phyloP scores from a whole-genome alignment of 1,139 yeast species.

The Yamadazyma triangularis region DNA sequence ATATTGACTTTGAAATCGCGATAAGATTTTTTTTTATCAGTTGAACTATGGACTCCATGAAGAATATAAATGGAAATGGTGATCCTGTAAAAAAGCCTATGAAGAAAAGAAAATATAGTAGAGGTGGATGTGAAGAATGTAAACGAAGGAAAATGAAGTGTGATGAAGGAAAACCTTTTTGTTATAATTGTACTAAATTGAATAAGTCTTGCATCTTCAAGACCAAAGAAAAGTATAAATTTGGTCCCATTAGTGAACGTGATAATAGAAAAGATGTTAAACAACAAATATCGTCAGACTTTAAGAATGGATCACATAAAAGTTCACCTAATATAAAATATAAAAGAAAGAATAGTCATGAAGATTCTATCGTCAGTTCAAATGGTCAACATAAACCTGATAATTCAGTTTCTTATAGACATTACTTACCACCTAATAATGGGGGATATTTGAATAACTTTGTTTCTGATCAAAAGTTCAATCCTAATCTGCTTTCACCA shows the following conservation, averaged over 20 bases:
- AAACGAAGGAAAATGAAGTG: conserved; percentile 58
- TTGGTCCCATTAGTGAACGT: conserved; percentile 10
- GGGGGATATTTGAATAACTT: conserved; percentile 11
- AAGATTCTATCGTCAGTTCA: background rate
- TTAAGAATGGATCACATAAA: background rate
- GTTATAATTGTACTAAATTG: conserved; percentile 43
- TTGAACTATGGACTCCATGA: no score
- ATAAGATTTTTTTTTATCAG: no score
- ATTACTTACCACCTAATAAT: conserved; percentile 9
- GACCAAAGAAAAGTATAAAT: conserved; percentile 25
- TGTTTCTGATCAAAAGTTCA: conserved; percentile 3
- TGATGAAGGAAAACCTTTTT: conserved; percentile 26
- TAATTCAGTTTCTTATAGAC: conserved; percentile 6
- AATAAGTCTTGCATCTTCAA: conserved; percentile 46
- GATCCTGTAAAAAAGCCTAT: conserved; percentile 4
- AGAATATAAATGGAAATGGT: no score
- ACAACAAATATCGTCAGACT: background rate
- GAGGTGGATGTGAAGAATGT: conserved; percentile 64
- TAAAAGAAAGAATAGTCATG: background rate
- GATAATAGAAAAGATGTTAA: no score
- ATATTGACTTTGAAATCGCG: no score
- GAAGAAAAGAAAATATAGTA: conserved; percentile 48
- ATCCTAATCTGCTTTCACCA: background rate
- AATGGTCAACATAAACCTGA: background rate
- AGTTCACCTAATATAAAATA: no score